phyloP scores from a whole-genome alignment of 306 rosid species.

The Vicia faba region DNA sequence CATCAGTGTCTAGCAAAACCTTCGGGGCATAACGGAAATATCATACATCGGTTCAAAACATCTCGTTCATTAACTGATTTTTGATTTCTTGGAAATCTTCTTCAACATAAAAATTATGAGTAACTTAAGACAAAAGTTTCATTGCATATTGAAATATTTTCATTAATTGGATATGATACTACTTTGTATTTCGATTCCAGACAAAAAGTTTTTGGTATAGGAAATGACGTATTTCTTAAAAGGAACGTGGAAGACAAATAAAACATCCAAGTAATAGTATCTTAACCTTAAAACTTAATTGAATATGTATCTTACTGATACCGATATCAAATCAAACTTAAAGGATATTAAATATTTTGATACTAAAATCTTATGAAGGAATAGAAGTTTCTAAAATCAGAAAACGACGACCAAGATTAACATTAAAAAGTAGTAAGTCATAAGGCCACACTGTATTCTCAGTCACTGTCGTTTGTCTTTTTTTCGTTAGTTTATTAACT shows the following conservation, averaged over 20 bases:
- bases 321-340: too few species aligned
- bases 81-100: too few species aligned
- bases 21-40: too few species aligned
- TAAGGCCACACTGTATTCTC: constrained; percentile 38
- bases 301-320: too few species aligned
- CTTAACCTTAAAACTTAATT: too few species aligned
- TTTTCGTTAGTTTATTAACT: neutral
- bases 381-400: constrained; percentile 43
- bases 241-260: constrained; percentile 43
- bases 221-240: constrained; percentile 40
- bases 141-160: neutral
- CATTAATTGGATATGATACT: neutral
- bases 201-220: constrained; percentile 39
- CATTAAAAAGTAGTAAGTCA: too few species aligned
- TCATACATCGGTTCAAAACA: too few species aligned
- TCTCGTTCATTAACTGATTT: too few species aligned
- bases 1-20: too few species aligned
- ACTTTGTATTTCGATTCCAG: constrained; percentile 26
- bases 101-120: too few species aligned
- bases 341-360: neutral
- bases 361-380: constrained; percentile 36
- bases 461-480: constrained; percentile 29
- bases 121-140: neutral
- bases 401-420: constrained; percentile 11
- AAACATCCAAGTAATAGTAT: constrained; percentile 31